Percentiles rank a stretch among this genome's conserved stretches.
phyloP scores from a whole-genome alignment of 2,329 filamentous ascomycete genomes.

The Scytalidium lignicola region DNA sequence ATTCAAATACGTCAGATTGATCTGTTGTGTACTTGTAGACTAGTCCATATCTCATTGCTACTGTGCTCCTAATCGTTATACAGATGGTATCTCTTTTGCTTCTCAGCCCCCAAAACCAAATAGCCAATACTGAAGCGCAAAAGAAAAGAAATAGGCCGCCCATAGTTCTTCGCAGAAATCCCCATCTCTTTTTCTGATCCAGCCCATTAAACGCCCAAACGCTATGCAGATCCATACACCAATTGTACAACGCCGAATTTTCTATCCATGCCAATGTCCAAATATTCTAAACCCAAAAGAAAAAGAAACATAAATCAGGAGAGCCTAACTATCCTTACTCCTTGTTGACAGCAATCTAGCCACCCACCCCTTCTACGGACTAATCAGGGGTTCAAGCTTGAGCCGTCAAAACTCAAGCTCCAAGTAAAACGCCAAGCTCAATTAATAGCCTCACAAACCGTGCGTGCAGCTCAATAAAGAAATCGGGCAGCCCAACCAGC shows the following conservation, averaged over 20 bases:
- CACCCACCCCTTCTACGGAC: too few species aligned
- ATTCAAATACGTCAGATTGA: too few species aligned
- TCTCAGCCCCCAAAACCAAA: neutral
- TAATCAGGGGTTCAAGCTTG: neutral
- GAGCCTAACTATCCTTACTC: too few species aligned
- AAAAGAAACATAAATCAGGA: neutral
- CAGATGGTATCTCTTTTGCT: neutral
- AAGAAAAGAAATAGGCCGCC: conserved; percentile 6
- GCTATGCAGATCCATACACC: neutral
- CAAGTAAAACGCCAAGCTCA: conserved; percentile 29
- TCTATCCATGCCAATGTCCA: neutral
- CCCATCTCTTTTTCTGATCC: neutral
- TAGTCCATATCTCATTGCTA: neutral
- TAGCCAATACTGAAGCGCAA: neutral
- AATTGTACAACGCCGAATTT: neutral
- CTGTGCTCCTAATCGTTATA: neutral
- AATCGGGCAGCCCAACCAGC: conserved; percentile 60
- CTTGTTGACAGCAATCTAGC: too few species aligned
- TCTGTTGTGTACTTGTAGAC: neutral
- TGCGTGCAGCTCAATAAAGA: conserved; percentile 62
- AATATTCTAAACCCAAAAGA: neutral
- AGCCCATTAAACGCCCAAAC: neutral
- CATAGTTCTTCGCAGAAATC: neutral
- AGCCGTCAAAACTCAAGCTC: neutral
- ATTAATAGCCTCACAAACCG: conserved; percentile 59